Conservation (phyloP, 371 early-diverging fungal species). For the Sanchytrium tribonematis region DNA sequence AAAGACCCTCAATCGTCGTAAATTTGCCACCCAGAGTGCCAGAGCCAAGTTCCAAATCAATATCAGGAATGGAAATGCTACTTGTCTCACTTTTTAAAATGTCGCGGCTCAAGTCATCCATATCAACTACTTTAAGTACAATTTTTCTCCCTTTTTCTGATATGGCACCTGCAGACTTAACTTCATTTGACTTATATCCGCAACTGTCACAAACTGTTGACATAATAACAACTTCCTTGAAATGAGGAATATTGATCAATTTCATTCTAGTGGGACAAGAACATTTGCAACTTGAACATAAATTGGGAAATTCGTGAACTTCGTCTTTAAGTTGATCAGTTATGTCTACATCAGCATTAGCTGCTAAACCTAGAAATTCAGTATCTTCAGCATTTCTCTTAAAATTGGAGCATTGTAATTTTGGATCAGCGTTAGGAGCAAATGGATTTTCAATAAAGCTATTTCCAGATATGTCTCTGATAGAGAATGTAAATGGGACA, state of each 20-base stretch:
- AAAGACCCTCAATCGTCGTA: conserved; percentile 75
- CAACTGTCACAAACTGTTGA: conserved; percentile 67
- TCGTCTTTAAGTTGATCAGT: conserved; percentile 21
- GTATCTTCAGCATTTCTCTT: conserved; percentile 45
- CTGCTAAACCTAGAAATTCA: conserved; percentile 35
- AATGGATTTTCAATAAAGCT: conserved; percentile 50
- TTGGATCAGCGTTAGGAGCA: conserved; percentile 41
- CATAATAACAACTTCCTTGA: conserved; percentile 84
- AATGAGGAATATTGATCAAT: conserved; percentile 64
- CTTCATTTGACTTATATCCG: conserved; percentile 81
- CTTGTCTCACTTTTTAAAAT: conserved; percentile 80
- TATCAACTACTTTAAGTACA: conserved; percentile 39
- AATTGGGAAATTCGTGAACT: conserved; percentile 46
- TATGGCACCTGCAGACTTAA: conserved; percentile 75
- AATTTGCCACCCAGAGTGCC: conserved; percentile 86
- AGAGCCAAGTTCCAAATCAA: conserved; percentile 40
- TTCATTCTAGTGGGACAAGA: conserved; percentile 74
- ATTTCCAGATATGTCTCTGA: conserved; percentile 80
- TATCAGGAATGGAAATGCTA: conserved; percentile 60
- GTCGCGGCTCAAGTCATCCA: conserved; percentile 67
- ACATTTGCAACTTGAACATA: conserved; percentile 52
- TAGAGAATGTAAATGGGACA: conserved; percentile 32
- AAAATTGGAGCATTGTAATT: conserved; percentile 32
- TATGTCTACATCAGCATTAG: conserved; percentile 14
- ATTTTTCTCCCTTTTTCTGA: conserved; percentile 44